Base-by-base conservation (phyloP, 2,329 filamentous ascomycete genomes). In the Onygenales sp. region DNA sequence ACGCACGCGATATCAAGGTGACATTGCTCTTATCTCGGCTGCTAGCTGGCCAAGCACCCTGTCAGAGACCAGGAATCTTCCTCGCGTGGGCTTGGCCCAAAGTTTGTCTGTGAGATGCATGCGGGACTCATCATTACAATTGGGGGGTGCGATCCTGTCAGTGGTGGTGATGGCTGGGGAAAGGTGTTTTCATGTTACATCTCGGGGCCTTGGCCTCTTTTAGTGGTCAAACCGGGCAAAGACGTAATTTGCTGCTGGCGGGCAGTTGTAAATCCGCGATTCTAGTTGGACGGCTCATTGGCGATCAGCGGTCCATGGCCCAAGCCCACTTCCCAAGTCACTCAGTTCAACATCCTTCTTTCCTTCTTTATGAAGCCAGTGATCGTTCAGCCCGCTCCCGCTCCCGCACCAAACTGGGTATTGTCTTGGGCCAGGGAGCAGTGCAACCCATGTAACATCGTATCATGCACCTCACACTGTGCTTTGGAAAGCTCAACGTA, bases 131-230 rank as follows among this genome's bases (percentile, higher is more conserved):
- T 17, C 17, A 39, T 13, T 42, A 8, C 47, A 36, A 50, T 21
- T 4, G 35, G 17, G 35, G 35, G n/a, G 17, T 4, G 14, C 7
- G 21, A 17, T 13, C 36, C 33, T 27, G 38, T 41, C 33, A 38
- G 14, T 41, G 11, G 11, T 11, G 38, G 6, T 41, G 10, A 11
- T 11, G 11, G 38, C 10, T 41, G 38, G 38, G 11, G 11, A 41
- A 14, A 41, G 38, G 38, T 14, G 13, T 38, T 44, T 44, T 17
- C 50, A 51, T n/a, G 50, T 51, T 51, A 45, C 50, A 51, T 51
- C 42, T 36, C 41, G 4, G 27, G 9, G 41, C 2, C 50, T 51
- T 51, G 50, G 49, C 49, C 13, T 6, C 11, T 31, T 43, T 44
- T 21, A 5, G 31, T 43, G 21, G 17, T 35, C 48, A 1, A 42